Percentiles rank a stretch among this genome's conserved stretches.
phyloP scores from a whole-genome alignment of 176 grass and related monocot species.

The Rhynchospora pubera region DNA sequence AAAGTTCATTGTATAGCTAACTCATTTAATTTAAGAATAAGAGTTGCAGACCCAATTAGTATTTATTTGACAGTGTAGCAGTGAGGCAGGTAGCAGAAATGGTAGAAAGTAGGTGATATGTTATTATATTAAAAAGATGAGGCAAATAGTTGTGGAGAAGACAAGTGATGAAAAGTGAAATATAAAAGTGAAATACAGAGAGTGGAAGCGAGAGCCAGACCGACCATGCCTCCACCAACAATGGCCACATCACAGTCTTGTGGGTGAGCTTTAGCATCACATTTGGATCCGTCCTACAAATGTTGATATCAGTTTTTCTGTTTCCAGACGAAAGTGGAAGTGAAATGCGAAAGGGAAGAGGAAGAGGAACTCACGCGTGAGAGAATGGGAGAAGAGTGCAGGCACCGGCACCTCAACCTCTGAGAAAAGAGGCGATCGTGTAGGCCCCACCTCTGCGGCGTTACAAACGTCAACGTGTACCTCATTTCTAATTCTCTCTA shows the following conservation, averaged over 20 bases:
- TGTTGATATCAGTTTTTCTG: not conserved
- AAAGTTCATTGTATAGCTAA: not conserved
- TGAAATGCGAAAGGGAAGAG: not conserved
- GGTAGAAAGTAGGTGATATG: not conserved
- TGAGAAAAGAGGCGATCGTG: not conserved
- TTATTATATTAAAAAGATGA: not conserved
- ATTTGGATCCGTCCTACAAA: slow-evolving; percentile 7
- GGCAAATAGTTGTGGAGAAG: not conserved
- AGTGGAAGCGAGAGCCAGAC: slow-evolving; percentile 77
- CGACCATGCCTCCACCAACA: slow-evolving; percentile 94
- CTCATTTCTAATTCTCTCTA: not conserved
- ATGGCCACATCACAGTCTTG: slow-evolving; percentile 66
- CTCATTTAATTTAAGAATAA: not conserved
- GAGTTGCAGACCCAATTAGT: not conserved
- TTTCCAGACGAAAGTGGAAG: not conserved
- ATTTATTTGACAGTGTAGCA: not conserved
- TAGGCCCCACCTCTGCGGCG: not conserved
- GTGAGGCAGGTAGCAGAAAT: not conserved
- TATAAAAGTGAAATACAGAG: slow-evolving; percentile 70
- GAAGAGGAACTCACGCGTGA: slow-evolving; percentile 1
- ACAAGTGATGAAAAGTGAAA: not conserved
- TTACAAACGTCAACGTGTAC: not conserved
- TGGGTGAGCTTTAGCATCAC: slow-evolving; percentile 5
- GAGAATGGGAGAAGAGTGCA: slow-evolving; percentile 7
- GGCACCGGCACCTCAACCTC: not conserved